Conservation (phyloP, 2,329 filamentous ascomycete genomes). For the Bipolaris bicolor region DNA sequence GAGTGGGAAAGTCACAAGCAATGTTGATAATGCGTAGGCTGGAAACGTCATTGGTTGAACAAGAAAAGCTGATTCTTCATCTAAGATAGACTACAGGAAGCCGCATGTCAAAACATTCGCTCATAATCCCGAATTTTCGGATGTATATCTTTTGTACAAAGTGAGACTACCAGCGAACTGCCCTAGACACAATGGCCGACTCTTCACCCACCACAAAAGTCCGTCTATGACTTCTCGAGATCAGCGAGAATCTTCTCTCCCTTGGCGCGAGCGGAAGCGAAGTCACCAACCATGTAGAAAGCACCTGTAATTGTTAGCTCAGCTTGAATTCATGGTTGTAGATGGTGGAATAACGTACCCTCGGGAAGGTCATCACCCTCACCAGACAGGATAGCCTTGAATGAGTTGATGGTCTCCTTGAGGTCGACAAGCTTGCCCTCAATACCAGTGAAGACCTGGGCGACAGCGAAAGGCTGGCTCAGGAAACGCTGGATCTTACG, state of each 20-base stretch:
- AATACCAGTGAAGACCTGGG: conserved; percentile 87
- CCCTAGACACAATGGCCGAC: conserved; percentile 41
- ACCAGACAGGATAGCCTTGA: conserved; percentile 95
- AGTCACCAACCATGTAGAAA: conserved; percentile 99
- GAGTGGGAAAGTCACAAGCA: no score
- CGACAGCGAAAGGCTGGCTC: conserved; percentile 96
- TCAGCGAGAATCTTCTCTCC: conserved; percentile 99
- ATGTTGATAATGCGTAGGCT: no score
- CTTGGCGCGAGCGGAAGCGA: conserved; percentile 91
- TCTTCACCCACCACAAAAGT: conserved; percentile 40
- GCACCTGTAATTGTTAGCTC: conserved; percentile 55
- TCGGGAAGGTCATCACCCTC: conserved; percentile 97
- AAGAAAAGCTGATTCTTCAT: conserved; percentile 45
- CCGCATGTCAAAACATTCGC: conserved; percentile 44
- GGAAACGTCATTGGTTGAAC: conserved; percentile 19
- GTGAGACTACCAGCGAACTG: conserved; percentile 42
- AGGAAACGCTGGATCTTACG: conserved; percentile 99
- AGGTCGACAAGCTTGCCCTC: conserved; percentile 97
- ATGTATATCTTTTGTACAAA: conserved; percentile 50
- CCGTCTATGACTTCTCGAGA: conserved; percentile 64
- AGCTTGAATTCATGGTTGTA: neutral
- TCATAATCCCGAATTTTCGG: conserved; percentile 40
- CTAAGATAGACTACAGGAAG: conserved; percentile 50
- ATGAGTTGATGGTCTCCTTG: conserved; percentile 96
- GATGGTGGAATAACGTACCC: conserved; percentile 60